Percentiles rank a stretch among this genome's conserved stretches.
Evolutionary conservation across 495 filamentous ascomycete species (phyloP).

Genomic region (Podospora pseudocomata): DNA sequence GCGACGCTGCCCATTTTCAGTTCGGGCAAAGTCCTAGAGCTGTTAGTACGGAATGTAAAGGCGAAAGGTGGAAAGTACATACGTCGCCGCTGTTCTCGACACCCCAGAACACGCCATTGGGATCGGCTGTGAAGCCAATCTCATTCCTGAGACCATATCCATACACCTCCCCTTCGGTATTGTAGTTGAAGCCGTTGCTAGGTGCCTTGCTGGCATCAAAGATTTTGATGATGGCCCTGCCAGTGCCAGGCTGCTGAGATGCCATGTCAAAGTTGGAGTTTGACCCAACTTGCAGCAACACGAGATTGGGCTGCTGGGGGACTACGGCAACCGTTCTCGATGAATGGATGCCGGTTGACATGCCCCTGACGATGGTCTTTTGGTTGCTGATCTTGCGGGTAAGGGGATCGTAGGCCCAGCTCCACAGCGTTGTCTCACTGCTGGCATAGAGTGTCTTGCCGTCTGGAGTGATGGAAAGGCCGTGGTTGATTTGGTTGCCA

Average conservation of each 20-base stretch:
- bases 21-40: slow-evolving; percentile 34
- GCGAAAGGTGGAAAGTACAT: slow-evolving; percentile 30
- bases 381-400: slow-evolving; percentile 42
- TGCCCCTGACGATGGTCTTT: slow-evolving; percentile 51
- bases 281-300: slow-evolving; percentile 58
- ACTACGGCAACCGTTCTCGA: slow-evolving; percentile 60
- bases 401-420: slow-evolving; percentile 57
- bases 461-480: slow-evolving; percentile 58
- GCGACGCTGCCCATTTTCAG: slow-evolving; percentile 39
- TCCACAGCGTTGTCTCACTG: slow-evolving; percentile 51
- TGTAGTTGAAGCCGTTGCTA: slow-evolving; percentile 43
- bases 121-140: slow-evolving; percentile 61
- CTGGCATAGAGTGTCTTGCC: slow-evolving; percentile 63
- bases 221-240: slow-evolving; percentile 58
- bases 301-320: slow-evolving; percentile 45
- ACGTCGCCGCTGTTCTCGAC: slow-evolving; percentile 70
- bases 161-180: slow-evolving; percentile 52
- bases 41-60: background rate
- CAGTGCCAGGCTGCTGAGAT: slow-evolving; percentile 44
- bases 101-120: slow-evolving; percentile 58
- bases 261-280: slow-evolving; percentile 56
- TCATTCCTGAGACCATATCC: slow-evolving; percentile 67
- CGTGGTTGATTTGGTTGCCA: slow-evolving; percentile 57
- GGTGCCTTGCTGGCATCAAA: slow-evolving; percentile 54
- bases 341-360: slow-evolving; percentile 56